Conservation (phyloP, 2,329 filamentous ascomycete species). For the Zopfia rhizophila region DNA sequence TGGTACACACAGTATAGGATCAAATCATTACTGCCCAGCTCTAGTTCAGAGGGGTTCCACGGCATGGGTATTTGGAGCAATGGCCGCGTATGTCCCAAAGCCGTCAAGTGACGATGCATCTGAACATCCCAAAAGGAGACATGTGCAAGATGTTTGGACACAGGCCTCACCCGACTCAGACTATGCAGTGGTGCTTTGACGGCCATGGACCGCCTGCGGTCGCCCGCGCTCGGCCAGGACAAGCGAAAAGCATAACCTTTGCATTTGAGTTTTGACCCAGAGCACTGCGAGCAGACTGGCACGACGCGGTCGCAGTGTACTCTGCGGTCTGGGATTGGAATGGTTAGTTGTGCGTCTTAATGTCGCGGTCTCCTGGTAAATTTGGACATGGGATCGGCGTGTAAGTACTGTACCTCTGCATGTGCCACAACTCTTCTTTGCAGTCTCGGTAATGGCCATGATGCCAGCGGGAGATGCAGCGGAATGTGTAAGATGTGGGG, state of each 20-base stretch:
- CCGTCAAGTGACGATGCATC: slow-evolving; percentile 13
- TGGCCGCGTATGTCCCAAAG: not conserved
- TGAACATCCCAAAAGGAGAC: slow-evolving; percentile 15
- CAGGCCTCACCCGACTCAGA: slow-evolving; percentile 1
- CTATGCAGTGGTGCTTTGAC: slow-evolving; percentile 1
- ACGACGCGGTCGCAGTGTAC: slow-evolving; percentile 7
- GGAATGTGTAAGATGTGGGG: too few species aligned
- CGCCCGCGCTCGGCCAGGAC: slow-evolving; percentile 9
- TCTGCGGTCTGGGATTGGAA: slow-evolving; percentile 8
- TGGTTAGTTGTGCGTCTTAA: not conserved
- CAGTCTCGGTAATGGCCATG: slow-evolving; percentile 2
- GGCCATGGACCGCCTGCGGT: slow-evolving; percentile 5
- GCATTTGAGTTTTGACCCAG: slow-evolving; percentile 3
- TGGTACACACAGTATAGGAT: slow-evolving; percentile 16
- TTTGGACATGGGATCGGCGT: too few species aligned
- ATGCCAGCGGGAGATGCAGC: too few species aligned
- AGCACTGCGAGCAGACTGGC: slow-evolving; percentile 7
- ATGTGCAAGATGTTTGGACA: slow-evolving; percentile 7
- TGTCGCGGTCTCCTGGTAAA: too few species aligned
- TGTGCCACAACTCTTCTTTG: slow-evolving; percentile 10
- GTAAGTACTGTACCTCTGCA: too few species aligned
- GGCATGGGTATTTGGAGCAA: slow-evolving; percentile 11
- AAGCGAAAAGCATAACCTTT: slow-evolving; percentile 12
- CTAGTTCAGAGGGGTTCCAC: slow-evolving; percentile 11
- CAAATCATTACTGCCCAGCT: slow-evolving; percentile 5